phyloP scores from a whole-genome alignment of 1,284 basidiomycete genomes.

The Lignosus rhinocerotis region DNA sequence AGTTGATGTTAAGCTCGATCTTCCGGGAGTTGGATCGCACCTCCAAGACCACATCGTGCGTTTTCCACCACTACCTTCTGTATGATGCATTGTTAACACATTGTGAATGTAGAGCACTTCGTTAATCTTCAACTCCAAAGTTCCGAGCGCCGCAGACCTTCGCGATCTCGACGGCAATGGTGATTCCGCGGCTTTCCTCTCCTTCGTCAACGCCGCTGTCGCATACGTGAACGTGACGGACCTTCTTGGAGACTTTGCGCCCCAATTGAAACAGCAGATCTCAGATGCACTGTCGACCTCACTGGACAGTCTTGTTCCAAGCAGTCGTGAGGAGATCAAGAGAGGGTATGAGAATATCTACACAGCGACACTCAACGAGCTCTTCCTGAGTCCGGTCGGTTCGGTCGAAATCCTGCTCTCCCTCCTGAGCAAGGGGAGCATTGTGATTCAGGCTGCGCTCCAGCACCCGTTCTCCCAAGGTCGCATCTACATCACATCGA shows the following conservation, averaged over 20 bases:
- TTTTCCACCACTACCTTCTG: conserved; percentile 9
- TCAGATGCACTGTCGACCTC: conserved; percentile 35
- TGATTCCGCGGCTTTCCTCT: conserved; percentile 46
- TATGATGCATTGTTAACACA: conserved; percentile 3
- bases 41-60: conserved; percentile 69
- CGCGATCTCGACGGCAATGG: conserved; percentile 25
- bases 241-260: conserved; percentile 42
- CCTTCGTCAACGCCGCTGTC: conserved; percentile 68
- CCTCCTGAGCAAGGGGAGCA: conserved; percentile 41
- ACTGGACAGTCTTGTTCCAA: conserved; percentile 46
- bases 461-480: conserved; percentile 60
- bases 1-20: conserved; percentile 46
- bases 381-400: conserved; percentile 47
- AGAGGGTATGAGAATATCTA: conserved; percentile 69
- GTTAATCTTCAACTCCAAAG: conserved; percentile 48
- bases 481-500: conserved; percentile 46
- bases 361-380: conserved; percentile 44
- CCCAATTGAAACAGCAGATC: conserved; percentile 38
- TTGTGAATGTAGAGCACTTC: conserved; percentile 41
- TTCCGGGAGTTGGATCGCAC: conserved; percentile 78
- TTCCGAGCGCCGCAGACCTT: conserved; percentile 45
- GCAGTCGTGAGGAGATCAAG: conserved; percentile 48
- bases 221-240: conserved; percentile 62
- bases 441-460: conserved; percentile 64
- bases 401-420: conserved; percentile 66